These are phyloP conservation scores for Beauveria sp. DNA, from an alignment of 2,329 filamentous ascomycete genomes.

Conservation along the genomic window DNA sequence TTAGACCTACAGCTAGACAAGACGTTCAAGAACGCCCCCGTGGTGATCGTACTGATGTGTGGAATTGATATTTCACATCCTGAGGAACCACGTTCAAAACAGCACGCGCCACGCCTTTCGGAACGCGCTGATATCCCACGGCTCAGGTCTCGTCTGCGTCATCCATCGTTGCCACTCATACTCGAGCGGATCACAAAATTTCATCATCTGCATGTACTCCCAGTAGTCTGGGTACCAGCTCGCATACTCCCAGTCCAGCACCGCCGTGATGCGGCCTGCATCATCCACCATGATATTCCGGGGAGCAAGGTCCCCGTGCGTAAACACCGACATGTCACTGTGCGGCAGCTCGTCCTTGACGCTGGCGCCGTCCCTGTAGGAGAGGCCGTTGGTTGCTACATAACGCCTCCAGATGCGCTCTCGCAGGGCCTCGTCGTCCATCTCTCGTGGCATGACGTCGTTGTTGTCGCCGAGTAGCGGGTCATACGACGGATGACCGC, in stretches of 20 bases:
- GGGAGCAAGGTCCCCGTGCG: conserved; percentile 15
- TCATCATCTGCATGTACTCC: conserved; percentile 14
- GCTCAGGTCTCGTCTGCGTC: conserved; percentile 9
- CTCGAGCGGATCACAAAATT: conserved; percentile 9
- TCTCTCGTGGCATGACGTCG: conserved; percentile 8
- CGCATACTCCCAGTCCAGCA: conserved; percentile 16
- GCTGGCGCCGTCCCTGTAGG: conserved; percentile 10
- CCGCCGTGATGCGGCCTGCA: conserved; percentile 12
- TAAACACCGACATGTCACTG: conserved; percentile 13
- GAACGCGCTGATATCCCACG: conserved; percentile 13
- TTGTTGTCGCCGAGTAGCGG: conserved; percentile 7
- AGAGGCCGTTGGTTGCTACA: conserved; percentile 12
- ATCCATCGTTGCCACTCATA: conserved; percentile 13
- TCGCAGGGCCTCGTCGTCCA: conserved; percentile 13
- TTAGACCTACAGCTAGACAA: too few relatives aligned
- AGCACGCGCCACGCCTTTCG: conserved; percentile 5
- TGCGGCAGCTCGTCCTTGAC: conserved; percentile 3
- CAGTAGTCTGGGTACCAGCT: conserved; percentile 12
- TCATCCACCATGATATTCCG: conserved; percentile 16
- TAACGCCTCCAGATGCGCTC: conserved; percentile 12
- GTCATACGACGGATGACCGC: conserved; percentile 11
- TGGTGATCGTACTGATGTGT: too few relatives aligned
- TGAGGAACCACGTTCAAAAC: background rate
- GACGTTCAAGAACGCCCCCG: too few relatives aligned
- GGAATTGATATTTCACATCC: background rate